phyloP scores from a whole-genome alignment of 2,329 filamentous ascomycete species.

The Neofusicoccum ribis region DNA sequence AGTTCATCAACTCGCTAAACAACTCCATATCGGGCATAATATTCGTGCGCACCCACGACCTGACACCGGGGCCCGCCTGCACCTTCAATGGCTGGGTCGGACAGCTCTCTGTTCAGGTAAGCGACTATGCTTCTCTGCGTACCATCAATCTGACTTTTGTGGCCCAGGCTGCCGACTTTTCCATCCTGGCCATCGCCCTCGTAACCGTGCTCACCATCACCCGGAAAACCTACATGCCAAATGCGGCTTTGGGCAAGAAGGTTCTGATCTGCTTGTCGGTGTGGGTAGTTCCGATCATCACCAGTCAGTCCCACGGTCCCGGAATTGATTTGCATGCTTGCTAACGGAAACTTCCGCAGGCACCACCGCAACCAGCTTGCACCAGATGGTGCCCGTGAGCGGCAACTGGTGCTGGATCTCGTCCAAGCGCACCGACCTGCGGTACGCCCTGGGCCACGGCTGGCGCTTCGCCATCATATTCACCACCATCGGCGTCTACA shows the following conservation, averaged over 20 bases:
- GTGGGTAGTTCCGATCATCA: constrained; percentile 45
- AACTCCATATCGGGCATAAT: constrained; percentile 46
- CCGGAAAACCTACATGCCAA: constrained; percentile 36
- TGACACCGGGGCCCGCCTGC: constrained; percentile 37
- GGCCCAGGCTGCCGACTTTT: constrained; percentile 35
- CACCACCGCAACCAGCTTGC: neutral
- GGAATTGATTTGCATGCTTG: too few relatives aligned
- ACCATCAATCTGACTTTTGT: neutral
- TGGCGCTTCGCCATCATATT: constrained; percentile 49
- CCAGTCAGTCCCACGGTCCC: constrained; percentile 27
- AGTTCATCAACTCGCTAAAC: constrained; percentile 46
- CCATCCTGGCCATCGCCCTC: constrained; percentile 48
- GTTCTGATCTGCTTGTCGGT: constrained; percentile 40
- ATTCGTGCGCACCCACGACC: constrained; percentile 30
- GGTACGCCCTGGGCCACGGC: constrained; percentile 48
- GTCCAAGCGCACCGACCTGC: constrained; percentile 35
- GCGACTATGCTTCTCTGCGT: neutral
- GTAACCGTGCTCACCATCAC: constrained; percentile 45
- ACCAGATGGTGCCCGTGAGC: constrained; percentile 40
- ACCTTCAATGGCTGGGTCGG: constrained; percentile 48
- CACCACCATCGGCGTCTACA: constrained; percentile 43
- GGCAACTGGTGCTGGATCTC: constrained; percentile 55
- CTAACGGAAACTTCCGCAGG: neutral
- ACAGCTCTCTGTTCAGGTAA: constrained; percentile 48
- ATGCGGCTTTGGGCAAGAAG: constrained; percentile 31